A percentile compares a stretch with the other conserved stretches of the same genome.
Conservation (phyloP, 78 protist genomes). For the Dictyostelium capitatum region DNA sequence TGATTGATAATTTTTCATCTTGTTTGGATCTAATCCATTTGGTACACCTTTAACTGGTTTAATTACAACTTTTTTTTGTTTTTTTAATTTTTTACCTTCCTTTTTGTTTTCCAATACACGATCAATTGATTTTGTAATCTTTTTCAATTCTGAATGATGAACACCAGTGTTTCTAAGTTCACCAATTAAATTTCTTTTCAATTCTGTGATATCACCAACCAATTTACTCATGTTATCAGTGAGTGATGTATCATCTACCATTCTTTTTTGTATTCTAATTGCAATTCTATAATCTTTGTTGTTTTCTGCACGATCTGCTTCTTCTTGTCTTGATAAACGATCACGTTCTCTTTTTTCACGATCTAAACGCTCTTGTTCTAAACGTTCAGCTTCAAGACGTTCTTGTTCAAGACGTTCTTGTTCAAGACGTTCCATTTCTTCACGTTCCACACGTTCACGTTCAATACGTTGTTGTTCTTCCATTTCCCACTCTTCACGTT, state of each 20-base stretch:
- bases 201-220: constrained; percentile 62
- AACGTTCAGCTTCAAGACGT: background rate
- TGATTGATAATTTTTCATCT: constrained; percentile 54
- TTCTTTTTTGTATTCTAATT: constrained; percentile 51
- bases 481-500: constrained; percentile 34
- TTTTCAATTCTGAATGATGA: constrained; percentile 28
- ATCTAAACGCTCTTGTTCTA: constrained; percentile 22
- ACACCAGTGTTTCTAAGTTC: constrained; percentile 43
- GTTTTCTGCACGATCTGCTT: constrained; percentile 27
- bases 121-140: constrained; percentile 46
- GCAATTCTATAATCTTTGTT: constrained; percentile 47
- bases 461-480: constrained; percentile 28
- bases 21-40: constrained; percentile 41
- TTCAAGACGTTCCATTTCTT: constrained; percentile 18
- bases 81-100: constrained; percentile 64
- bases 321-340: background rate
- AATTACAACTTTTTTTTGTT: constrained; percentile 15
- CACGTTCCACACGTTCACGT: constrained; percentile 52
- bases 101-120: constrained; percentile 49
- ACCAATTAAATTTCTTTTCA: constrained; percentile 71
- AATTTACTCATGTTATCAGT: constrained; percentile 40
- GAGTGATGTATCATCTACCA: constrained; percentile 31
- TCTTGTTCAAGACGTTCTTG: constrained; percentile 47
- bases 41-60: constrained; percentile 77
- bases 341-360: constrained; percentile 14